phyloP scores from a whole-genome alignment of 345 rosid genomes.

The Eucalyptus shirleyi region DNA sequence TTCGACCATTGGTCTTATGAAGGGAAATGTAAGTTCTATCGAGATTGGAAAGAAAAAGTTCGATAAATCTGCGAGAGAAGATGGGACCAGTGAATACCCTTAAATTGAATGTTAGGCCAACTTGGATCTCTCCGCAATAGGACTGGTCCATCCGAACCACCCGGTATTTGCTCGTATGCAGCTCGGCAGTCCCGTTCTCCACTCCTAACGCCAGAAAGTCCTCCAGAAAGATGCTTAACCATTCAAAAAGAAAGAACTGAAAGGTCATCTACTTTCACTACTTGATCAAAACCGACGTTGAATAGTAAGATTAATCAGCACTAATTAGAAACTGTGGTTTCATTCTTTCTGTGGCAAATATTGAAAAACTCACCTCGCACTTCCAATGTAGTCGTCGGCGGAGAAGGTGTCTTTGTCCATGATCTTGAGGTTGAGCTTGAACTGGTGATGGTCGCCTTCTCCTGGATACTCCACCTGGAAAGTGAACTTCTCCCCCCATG shows the following conservation, averaged over 20 bases:
- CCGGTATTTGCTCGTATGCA: slow-evolving; percentile 47
- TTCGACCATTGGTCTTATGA: not conserved
- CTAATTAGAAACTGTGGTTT: not conserved
- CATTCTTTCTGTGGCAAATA: not conserved
- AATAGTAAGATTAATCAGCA: not conserved
- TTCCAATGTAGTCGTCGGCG: slow-evolving; percentile 56
- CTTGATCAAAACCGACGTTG: not conserved
- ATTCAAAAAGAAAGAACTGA: not conserved
- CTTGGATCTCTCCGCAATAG: slow-evolving; percentile 62
- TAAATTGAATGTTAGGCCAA: slow-evolving; percentile 40
- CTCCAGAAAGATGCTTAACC: slow-evolving; percentile 57
- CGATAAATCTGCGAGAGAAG: not conserved
- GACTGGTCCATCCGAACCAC: slow-evolving; percentile 25
- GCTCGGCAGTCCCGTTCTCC: slow-evolving; percentile 61
- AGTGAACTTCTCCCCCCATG: slow-evolving; percentile 59
- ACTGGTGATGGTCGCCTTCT: slow-evolving; percentile 28
- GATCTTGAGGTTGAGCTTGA: slow-evolving; percentile 53
- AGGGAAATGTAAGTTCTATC: not conserved
- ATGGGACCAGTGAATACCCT: slow-evolving; percentile 7
- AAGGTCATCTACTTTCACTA: not conserved
- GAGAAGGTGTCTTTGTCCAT: slow-evolving; percentile 89
- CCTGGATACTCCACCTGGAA: slow-evolving; percentile 74
- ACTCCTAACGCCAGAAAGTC: slow-evolving; percentile 63
- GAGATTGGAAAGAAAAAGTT: not conserved
- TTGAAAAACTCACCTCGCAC: slow-evolving; percentile 36